These are phyloP conservation scores for Cercophora scortea DNA, from an alignment of 495 filamentous ascomycete genomes.

Conservation along the genomic window DNA sequence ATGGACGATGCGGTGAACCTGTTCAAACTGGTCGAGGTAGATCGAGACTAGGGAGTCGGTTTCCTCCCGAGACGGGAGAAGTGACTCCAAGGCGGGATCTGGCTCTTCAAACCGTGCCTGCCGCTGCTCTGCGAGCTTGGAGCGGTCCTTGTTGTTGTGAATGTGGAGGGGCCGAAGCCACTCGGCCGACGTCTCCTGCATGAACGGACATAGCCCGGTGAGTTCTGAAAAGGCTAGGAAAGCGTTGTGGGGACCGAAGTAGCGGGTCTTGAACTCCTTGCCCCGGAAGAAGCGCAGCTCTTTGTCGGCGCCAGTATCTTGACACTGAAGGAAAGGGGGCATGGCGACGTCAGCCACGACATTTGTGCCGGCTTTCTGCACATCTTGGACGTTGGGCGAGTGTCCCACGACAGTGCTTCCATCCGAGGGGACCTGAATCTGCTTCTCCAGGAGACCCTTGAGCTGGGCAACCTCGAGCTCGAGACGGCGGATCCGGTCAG, in stretches of 20 bases:
- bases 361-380: conserved; percentile 11
- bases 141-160: conserved; percentile 28
- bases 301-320: conserved; percentile 17
- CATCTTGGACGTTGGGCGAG: conserved; percentile 9
- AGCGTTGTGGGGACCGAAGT: conserved; percentile 41
- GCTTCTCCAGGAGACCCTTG: conserved; percentile 31
- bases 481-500: conserved; percentile 39
- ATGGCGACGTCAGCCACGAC: conserved; percentile 4
- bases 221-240: conserved; percentile 35
- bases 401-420: conserved; percentile 27
- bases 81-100: conserved; percentile 26
- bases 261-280: conserved; percentile 39
- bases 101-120: conserved; percentile 24
- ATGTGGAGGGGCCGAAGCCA: conserved; percentile 33
- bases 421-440: conserved; percentile 21
- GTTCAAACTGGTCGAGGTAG: conserved; percentile 39
- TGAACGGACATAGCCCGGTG: conserved; percentile 37
- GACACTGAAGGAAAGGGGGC: conserved; percentile 17
- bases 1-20: conserved; percentile 39
- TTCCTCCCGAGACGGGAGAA: conserved; percentile 30
- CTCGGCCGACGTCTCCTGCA: conserved; percentile 36
- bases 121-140: conserved; percentile 21
- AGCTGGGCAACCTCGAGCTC: conserved; percentile 43
- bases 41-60: conserved; percentile 29
- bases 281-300: conserved; percentile 31